These are phyloP conservation scores for Zygotorulaspora mrakii DNA, from an alignment of 1,139 yeast genomes.

Conservation along the genomic window DNA sequence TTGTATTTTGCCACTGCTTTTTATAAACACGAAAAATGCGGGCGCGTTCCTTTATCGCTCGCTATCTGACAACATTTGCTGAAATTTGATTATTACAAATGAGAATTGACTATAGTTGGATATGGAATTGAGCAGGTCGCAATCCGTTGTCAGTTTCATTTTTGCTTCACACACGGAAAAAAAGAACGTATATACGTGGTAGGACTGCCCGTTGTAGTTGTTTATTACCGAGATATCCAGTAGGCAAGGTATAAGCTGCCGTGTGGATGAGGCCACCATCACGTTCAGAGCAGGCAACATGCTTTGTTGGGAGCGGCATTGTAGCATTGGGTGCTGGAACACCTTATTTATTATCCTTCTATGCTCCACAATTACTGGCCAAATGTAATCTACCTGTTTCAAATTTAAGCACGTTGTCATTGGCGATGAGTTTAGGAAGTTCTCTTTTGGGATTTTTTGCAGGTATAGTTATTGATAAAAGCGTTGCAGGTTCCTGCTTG, in stretches of 20 bases:
- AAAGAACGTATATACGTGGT: no score
- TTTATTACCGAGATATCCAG: no score
- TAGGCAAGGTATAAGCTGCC: no score
- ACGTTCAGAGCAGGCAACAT: constrained; percentile 11
- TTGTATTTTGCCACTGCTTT: no score
- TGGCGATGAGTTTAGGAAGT: constrained; percentile 60
- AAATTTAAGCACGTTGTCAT: constrained; percentile 60
- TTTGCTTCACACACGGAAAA: no score
- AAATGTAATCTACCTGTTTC: constrained; percentile 55
- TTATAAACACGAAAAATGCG: not conserved
- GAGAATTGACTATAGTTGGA: not conserved
- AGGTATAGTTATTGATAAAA: constrained; percentile 59
- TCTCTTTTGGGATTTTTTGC: constrained; percentile 68
- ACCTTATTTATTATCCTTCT: constrained; percentile 67
- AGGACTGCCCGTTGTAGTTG: no score
- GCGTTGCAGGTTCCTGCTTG: constrained; percentile 49
- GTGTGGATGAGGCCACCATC: constrained; percentile 7
- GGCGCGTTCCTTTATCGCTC: constrained; percentile 1
- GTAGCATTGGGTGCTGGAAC: constrained; percentile 61
- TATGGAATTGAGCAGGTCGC: no score
- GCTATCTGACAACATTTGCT: not conserved
- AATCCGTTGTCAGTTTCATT: no score
- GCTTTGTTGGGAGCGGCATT: constrained; percentile 34
- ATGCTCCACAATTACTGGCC: constrained; percentile 63
- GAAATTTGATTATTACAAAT: not conserved